phyloP scores from a whole-genome alignment of 2,329 filamentous ascomycete genomes.

The Paracoccidioides lutzii region DNA sequence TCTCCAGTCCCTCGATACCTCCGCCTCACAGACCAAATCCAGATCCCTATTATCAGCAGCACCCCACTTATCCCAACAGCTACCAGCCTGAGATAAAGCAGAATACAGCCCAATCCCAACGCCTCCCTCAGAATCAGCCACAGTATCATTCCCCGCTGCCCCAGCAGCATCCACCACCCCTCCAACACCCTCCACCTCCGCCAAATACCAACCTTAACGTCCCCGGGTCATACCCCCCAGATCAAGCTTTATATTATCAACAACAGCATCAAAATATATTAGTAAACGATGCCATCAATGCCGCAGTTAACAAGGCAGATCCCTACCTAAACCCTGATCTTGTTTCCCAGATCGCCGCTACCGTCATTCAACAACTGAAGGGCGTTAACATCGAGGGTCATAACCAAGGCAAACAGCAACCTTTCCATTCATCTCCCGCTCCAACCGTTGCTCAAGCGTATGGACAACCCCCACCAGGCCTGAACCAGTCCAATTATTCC shows the following conservation, averaged over 20 bases:
- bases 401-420: slow-evolving; percentile 14
- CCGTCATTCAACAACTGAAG: slow-evolving; percentile 46
- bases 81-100: slow-evolving; percentile 3
- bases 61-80: slow-evolving; percentile 7
- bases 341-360: slow-evolving; percentile 47
- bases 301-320: slow-evolving; percentile 41
- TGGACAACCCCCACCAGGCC: slow-evolving; percentile 34
- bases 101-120: background rate
- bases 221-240: slow-evolving; percentile 10
- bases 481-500: slow-evolving; percentile 29
- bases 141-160: background rate
- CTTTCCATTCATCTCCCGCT: slow-evolving; percentile 16
- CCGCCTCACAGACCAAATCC: slow-evolving; percentile 15
- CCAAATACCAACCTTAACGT: background rate
- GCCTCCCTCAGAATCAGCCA: background rate
- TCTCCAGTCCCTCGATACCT: slow-evolving; percentile 14
- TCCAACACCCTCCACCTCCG: background rate
- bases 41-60: slow-evolving; percentile 4
- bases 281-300: slow-evolving; percentile 45
- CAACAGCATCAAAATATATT: slow-evolving; percentile 20
- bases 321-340: slow-evolving; percentile 45
- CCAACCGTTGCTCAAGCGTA: slow-evolving; percentile 16
- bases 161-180: slow-evolving; percentile 1
- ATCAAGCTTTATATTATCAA: slow-evolving; percentile 13
- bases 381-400: slow-evolving; percentile 28